Conservation (phyloP, 208 protist species). For the Wallacemonas sp. region DNA sequence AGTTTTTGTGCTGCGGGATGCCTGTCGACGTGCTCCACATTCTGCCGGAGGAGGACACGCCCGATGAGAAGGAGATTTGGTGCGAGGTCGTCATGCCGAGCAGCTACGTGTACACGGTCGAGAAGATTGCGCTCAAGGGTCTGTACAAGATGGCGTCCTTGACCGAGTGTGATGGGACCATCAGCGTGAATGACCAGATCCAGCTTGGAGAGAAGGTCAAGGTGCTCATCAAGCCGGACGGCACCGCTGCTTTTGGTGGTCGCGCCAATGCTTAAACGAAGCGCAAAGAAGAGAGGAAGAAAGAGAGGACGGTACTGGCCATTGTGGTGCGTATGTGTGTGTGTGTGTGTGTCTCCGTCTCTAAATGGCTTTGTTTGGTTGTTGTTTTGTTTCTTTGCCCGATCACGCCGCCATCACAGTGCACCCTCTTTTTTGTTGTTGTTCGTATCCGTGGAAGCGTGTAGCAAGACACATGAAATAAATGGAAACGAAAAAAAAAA, state of each 20-base stretch:
- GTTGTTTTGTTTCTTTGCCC: conserved; percentile 3
- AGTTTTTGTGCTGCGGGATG: conserved; percentile 84
- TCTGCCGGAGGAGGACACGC: conserved; percentile 58
- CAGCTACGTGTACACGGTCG: conserved; percentile 87
- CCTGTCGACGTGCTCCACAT: conserved; percentile 89
- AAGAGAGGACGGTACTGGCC: not conserved
- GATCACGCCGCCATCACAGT: too few species aligned
- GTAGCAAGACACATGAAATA: too few species aligned
- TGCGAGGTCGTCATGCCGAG: conserved; percentile 83
- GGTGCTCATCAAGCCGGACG: conserved; percentile 84
- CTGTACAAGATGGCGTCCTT: conserved; percentile 88
- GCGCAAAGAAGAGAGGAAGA: not conserved
- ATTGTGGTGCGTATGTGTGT: conserved; percentile 20
- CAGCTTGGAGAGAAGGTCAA: conserved; percentile 88
- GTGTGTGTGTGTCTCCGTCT: not conserved
- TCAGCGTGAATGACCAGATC: conserved; percentile 87
- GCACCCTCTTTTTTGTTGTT: too few species aligned
- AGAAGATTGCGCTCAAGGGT: conserved; percentile 84
- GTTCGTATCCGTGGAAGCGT: too few species aligned
- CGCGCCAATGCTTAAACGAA: conserved; percentile 40
- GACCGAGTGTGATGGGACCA: conserved; percentile 82
- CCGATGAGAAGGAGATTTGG: conserved; percentile 70
- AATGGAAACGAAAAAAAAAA: too few species aligned
- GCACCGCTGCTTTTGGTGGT: conserved; percentile 84
- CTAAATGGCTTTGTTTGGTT: not conserved